Evolutionary conservation across 441 rosid genomes (phyloP).

Genomic region (Gossypium davidsonii): DNA sequence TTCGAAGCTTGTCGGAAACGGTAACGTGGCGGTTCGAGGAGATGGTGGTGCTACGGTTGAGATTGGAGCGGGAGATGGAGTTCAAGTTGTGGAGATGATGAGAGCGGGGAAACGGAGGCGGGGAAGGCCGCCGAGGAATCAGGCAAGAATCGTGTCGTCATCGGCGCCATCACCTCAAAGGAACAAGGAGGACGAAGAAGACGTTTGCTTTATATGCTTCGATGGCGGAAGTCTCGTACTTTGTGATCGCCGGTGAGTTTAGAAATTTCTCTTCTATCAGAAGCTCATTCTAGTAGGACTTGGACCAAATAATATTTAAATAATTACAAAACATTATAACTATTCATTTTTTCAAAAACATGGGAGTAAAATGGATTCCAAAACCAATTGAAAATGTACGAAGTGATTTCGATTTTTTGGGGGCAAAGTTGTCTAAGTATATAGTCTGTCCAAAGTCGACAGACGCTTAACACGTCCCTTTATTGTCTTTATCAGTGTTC

Average conservation of each 20-base stretch:
- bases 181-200: conserved; percentile 59
- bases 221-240: conserved; percentile 97
- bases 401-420: too few relatives aligned
- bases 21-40: neutral
- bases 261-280: neutral
- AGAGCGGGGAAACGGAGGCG: conserved; percentile 51
- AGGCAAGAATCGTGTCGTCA: conserved; percentile 19
- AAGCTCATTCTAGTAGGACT: neutral
- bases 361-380: too few relatives aligned
- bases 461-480: too few relatives aligned
- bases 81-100: conserved; percentile 23
- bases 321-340: too few relatives aligned
- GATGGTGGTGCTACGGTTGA: conserved; percentile 12
- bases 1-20: neutral
- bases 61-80: conserved; percentile 21
- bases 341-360: too few relatives aligned
- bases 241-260: conserved; percentile 90
- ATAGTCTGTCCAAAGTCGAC: too few relatives aligned
- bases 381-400: too few relatives aligned
- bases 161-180: conserved; percentile 17
- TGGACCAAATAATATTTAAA: neutral
- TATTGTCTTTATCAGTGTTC: too few relatives aligned
- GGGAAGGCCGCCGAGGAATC: conserved; percentile 71
- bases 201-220: conserved; percentile 96
- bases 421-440: too few relatives aligned